Base-by-base conservation (phyloP, 2,329 filamentous ascomycete genomes). In the Fusarium multiceps region DNA sequence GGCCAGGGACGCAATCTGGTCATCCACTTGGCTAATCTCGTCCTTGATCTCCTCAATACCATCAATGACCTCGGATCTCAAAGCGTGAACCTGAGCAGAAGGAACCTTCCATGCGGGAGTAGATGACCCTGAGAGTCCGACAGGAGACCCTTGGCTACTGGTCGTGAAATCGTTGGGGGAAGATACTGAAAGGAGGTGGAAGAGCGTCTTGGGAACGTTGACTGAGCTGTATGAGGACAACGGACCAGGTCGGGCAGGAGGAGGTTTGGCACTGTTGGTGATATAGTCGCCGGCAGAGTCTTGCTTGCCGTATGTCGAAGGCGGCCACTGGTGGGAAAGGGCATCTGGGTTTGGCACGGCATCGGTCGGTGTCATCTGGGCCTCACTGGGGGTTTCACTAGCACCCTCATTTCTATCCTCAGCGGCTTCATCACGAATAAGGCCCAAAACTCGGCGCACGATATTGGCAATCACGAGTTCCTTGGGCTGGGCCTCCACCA, bases 31-130 rank as follows among this genome's bases (percentile, higher is more conserved):
- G 71, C 92, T 91, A 59, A 99, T 90, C 81, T 99, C 96, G 77
- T 99, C 96, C 79, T 97, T 92, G 64, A 99, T 94, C 79, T 99
- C 96, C 75, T 93, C 90, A 75, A 99, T 98, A 43, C 94, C 96
- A 74, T 96, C 93, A 71, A 98, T 90, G 27, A 98, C 92, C 80
- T 98, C 96, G 16, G 93, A 93, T 65, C 94, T 92, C 62, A 98
- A 85, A 68, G 97, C 92, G 64, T 92, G 87, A 56, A 83, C 79
- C 65, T 85, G 85, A 47, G 84, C 82, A 18, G 80, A 79, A 70
- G 81, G 80, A 63, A 72, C 69, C 59, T 71, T 71, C 73, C 79
- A 75, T 57, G 83, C 76, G 23, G 86, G 83, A n/a, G 85, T 87
- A 18, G 85, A 87, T 11, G 84, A 75, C 23, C 85, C 84, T 13